Evolutionary conservation across 1,139 yeast genomes (phyloP).

Genomic region (Nakaseomyces kungkrabaensis): DNA sequence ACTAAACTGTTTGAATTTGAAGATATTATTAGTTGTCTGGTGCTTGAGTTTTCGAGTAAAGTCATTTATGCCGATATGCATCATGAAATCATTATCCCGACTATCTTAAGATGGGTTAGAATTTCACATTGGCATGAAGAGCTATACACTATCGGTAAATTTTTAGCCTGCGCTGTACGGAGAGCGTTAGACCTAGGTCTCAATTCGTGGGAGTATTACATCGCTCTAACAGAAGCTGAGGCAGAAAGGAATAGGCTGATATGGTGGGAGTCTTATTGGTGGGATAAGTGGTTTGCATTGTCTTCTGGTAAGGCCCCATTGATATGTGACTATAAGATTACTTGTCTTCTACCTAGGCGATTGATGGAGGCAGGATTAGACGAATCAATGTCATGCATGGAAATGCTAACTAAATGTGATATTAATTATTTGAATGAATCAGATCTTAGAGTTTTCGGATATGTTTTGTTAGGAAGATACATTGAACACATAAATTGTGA

Average conservation of each 20-base stretch:
- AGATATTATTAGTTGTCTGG: background rate
- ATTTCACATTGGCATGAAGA: conserved; percentile 2
- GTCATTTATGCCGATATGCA: conserved; percentile 1
- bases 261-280: conserved; percentile 20
- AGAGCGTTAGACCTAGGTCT: conserved; percentile 10
- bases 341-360: conserved; percentile 11
- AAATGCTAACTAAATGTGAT: conserved; percentile 3
- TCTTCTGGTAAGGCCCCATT: conserved; percentile 12
- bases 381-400: conserved; percentile 9
- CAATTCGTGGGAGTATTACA: conserved; percentile 16
- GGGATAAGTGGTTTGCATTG: conserved; percentile 17
- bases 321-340: conserved; percentile 4
- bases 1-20: background rate
- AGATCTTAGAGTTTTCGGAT: conserved; percentile 5
- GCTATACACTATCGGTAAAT: background rate
- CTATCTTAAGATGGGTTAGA: background rate
- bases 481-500: conserved; percentile 3
- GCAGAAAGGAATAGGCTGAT: conserved; percentile 18
- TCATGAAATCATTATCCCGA: conserved; percentile 1
- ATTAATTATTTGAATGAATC: background rate
- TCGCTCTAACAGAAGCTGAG: conserved; percentile 6
- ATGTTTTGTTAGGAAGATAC: conserved; percentile 9
- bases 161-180: conserved; percentile 1
- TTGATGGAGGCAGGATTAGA: conserved; percentile 9
- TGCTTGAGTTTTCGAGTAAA: background rate